Base-by-base conservation (phyloP, 2,329 filamentous ascomycete species). In the Fusarium sp. region DNA sequence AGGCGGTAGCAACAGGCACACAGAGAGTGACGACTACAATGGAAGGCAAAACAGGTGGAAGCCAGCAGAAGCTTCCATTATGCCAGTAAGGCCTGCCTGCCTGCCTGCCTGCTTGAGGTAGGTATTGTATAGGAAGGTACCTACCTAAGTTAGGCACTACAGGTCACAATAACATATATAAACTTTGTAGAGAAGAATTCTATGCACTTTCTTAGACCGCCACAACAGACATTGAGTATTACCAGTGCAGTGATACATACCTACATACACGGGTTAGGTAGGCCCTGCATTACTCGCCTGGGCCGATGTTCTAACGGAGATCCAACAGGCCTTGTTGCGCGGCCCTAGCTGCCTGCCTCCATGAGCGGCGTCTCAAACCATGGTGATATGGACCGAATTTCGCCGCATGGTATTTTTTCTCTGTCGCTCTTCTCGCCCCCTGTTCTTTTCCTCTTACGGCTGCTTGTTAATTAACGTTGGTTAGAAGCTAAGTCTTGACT, bases 1-100 rank as follows among this genome's bases (percentile, higher is more conserved):
- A 60, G 55, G 59, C 51, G 50, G 63, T 58, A 62, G 55, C 55
- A 61, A 51, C 67, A 70, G 67, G 63, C 67, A 68, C 58, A 63
- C 63, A 45, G 41, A 55, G 61, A 70, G 67, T 70, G 67, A 69
- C 67, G 67, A 69, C 63, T 66, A 39, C 57, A 42, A 56, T 51
- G 44, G 53, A 56, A 53, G 44, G 53, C 57, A 64, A 56, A 65
- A 69, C 71, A 45, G 45, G 48, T 65, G 45, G 63, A 65, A 65
- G 19, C 63, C 53, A 45, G 42, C 55, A 65, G 63, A 65, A 65
- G 58, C 58, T 65, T 65, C 62, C 59, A 65, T 63, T 56, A 8
- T 29, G 17, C 7, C 6, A 25, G 27, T 7, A 29, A 29, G 4
- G 27, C 4, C 19, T 3, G 19, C 19, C 19, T 19, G 19, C 19